Evolutionary conservation across 208 protist species (phyloP).

Genomic region (Wallacemonas sp.): DNA sequence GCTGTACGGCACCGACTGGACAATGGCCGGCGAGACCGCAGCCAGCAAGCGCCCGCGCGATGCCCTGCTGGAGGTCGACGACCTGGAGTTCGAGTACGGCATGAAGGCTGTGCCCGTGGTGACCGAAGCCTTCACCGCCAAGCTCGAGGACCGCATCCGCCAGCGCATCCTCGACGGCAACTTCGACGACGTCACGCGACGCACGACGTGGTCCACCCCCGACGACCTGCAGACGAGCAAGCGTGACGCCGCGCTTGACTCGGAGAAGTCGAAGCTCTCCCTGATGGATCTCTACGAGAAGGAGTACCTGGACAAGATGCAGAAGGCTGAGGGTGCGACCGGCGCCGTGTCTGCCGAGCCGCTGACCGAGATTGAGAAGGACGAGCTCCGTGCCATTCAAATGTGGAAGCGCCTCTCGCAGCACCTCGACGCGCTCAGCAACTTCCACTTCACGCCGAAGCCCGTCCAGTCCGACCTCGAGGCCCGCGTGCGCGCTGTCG

Average conservation of each 20-base stretch:
- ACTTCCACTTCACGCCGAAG: conserved; percentile 92
- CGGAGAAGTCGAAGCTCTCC: conserved; percentile 89
- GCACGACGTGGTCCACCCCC: conserved; percentile 42
- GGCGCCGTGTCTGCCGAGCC: conserved; percentile 52
- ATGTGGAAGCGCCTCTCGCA: conserved; percentile 90
- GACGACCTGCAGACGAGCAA: conserved; percentile 61
- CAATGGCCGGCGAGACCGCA: conserved; percentile 80
- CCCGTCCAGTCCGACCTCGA: conserved; percentile 84
- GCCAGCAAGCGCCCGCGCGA: conserved; percentile 78
- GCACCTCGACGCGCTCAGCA: conserved; percentile 90
- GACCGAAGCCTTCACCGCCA: conserved; percentile 79
- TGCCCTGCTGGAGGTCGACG: conserved; percentile 80
- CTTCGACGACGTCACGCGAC: conserved; percentile 85
- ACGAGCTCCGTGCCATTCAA: conserved; percentile 89
- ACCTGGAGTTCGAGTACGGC: conserved; percentile 88
- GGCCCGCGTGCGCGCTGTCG: conserved; percentile 84
- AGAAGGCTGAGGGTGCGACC: conserved; percentile 52
- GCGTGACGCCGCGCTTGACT: conserved; percentile 62
- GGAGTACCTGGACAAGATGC: conserved; percentile 83
- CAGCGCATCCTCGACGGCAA: conserved; percentile 74
- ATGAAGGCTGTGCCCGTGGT: conserved; percentile 87
- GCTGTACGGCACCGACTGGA: conserved; percentile 78
- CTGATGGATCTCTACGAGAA: conserved; percentile 93
- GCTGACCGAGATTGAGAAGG: conserved; percentile 90
- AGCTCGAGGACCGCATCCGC: conserved; percentile 88